Evolutionary conservation across 2,329 filamentous ascomycete genomes (phyloP).

Genomic region (Alternaria sp.): DNA sequence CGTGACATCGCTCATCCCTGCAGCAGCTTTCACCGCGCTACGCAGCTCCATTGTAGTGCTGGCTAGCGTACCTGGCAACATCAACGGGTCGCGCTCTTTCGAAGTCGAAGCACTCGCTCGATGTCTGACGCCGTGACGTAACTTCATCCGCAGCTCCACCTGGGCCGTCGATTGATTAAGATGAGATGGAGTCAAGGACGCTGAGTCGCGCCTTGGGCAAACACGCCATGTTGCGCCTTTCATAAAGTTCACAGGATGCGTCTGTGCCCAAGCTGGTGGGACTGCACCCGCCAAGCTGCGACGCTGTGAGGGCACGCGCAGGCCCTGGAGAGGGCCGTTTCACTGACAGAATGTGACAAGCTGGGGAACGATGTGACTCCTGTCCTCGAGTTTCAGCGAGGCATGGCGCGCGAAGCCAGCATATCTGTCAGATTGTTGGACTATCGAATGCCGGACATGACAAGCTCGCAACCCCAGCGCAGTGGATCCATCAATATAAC

Average conservation of each 20-base stretch:
- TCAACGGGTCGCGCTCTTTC: background rate
- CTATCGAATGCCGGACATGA: slow-evolving; percentile 1
- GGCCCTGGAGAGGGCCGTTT: slow-evolving; percentile 4
- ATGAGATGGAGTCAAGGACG: slow-evolving; percentile 1
- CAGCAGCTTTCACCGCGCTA: slow-evolving; percentile 9
- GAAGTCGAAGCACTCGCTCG: background rate
- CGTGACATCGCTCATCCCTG: slow-evolving; percentile 24
- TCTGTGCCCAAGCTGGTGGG: slow-evolving; percentile 11
- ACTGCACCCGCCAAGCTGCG: slow-evolving; percentile 7
- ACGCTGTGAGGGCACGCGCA: background rate
- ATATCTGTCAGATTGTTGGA: slow-evolving; percentile 1
- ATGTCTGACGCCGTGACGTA: background rate
- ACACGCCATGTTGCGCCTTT: slow-evolving; percentile 4
- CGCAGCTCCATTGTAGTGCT: background rate
- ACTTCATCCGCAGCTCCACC: background rate
- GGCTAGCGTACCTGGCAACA: background rate
- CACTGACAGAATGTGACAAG: slow-evolving; percentile 5
- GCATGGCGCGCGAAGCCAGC: background rate
- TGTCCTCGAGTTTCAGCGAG: background rate
- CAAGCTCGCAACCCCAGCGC: slow-evolving; percentile 19
- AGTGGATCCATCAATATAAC: slow-evolving; percentile 10
- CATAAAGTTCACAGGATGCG: background rate
- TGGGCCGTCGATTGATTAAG: background rate
- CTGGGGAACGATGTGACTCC: background rate
- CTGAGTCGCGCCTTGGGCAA: slow-evolving; percentile 8